phyloP scores from a whole-genome alignment of 495 filamentous ascomycete genomes.

The Aspergillus incahuasiensis region DNA sequence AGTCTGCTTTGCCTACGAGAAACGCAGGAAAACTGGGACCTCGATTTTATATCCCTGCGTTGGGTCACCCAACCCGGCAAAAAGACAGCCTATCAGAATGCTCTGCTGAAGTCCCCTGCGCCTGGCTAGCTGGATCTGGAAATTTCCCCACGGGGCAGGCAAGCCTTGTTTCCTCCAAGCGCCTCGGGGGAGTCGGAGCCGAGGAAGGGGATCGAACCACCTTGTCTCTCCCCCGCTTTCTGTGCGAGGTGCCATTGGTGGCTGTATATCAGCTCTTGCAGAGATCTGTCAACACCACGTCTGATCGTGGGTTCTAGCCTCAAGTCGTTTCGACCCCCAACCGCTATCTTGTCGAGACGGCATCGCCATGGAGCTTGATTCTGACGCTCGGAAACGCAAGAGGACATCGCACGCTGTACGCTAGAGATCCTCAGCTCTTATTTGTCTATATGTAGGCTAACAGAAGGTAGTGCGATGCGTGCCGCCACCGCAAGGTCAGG shows the following conservation, averaged over 20 bases:
- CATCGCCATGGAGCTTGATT: slow-evolving; percentile 1
- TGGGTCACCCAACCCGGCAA: not conserved
- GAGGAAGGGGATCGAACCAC: slow-evolving; percentile 1
- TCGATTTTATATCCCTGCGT: slow-evolving; percentile 2
- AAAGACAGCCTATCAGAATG: not conserved
- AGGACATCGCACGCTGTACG: slow-evolving; percentile 8
- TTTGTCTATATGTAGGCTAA: no score
- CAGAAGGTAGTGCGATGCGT: slow-evolving; percentile 6
- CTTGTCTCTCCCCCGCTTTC: not conserved
- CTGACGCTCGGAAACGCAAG: slow-evolving; percentile 9
- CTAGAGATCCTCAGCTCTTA: not conserved
- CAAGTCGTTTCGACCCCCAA: not conserved
- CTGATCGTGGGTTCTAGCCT: not conserved
- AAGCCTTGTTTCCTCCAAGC: not conserved
- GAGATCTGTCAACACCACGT: not conserved
- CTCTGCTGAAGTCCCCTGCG: not conserved
- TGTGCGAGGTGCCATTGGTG: not conserved
- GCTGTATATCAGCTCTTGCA: not conserved
- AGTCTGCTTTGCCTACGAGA: not conserved
- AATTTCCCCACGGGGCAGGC: slow-evolving; percentile 13
- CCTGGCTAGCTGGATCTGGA: not conserved
- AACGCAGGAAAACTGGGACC: not conserved
- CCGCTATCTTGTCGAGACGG: not conserved
- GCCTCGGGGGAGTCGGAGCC: slow-evolving; percentile 6
- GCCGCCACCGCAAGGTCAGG: slow-evolving; percentile 11